These are phyloP conservation scores for Arthrobotrys iridis DNA, from an alignment of 2,329 filamentous ascomycete species.

Conservation along the genomic window DNA sequence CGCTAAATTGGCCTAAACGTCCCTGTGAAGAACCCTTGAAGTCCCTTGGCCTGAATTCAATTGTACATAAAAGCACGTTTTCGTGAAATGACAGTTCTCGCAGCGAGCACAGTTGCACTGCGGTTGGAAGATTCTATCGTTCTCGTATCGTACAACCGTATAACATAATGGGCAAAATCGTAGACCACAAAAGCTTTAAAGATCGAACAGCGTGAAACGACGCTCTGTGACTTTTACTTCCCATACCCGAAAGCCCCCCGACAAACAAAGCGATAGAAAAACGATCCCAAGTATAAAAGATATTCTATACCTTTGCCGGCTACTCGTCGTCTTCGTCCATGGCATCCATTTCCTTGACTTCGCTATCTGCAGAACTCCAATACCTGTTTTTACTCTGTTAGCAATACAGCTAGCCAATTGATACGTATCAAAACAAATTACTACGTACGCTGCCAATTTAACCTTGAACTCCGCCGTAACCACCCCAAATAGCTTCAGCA, in stretches of 20 bases:
- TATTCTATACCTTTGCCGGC: background rate
- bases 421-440: background rate
- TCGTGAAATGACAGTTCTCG: constrained; percentile 30
- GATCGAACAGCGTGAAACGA: constrained; percentile 22
- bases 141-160: constrained; percentile 52
- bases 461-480: constrained; percentile 91
- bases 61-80: constrained; percentile 45
- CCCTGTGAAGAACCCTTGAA: constrained; percentile 22
- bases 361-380: constrained; percentile 32
- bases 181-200: constrained; percentile 30
- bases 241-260: constrained; percentile 19
- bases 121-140: constrained; percentile 38
- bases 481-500: constrained; percentile 93
- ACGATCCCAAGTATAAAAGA: constrained; percentile 5
- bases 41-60: background rate
- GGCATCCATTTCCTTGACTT: constrained; percentile 33
- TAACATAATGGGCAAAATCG: constrained; percentile 21
- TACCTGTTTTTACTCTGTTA: constrained; percentile 30
- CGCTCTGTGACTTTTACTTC: constrained; percentile 51
- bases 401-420: background rate
- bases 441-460: constrained; percentile 74
- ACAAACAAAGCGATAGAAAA: constrained; percentile 19
- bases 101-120: constrained; percentile 11
- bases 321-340: constrained; percentile 53
- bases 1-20: constrained; percentile 12